Evolutionary conservation across 805 yeast genomes (phyloP).

Genomic region (Debaryomyces tyrocola): DNA sequence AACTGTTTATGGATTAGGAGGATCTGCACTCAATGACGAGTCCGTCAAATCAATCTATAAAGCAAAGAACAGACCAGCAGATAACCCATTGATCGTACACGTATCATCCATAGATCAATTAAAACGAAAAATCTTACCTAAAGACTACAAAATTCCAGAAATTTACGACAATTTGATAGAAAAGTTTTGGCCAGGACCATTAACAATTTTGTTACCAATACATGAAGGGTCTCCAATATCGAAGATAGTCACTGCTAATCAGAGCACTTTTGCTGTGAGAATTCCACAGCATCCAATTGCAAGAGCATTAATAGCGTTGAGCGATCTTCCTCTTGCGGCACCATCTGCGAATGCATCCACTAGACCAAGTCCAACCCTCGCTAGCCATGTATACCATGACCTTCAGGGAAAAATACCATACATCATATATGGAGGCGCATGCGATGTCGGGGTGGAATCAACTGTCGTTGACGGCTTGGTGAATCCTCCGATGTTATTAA

Average conservation of each 20-base stretch:
- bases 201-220: conserved; percentile 79
- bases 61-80: conserved; percentile 94
- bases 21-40: conserved; percentile 71
- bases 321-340: conserved; percentile 92
- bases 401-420: conserved; percentile 76
- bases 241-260: conserved; percentile 77
- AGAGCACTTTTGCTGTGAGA: conserved; percentile 88
- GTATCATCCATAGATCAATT: conserved; percentile 77
- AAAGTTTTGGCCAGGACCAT: conserved; percentile 94
- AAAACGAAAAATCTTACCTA: conserved; percentile 53
- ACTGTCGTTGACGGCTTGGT: conserved; percentile 92
- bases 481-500: conserved; percentile 78
- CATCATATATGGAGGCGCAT: conserved; percentile 88
- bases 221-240: conserved; percentile 54
- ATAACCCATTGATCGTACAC: conserved; percentile 91
- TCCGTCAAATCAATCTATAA: conserved; percentile 74
- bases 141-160: conserved; percentile 57
- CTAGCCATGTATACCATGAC: conserved; percentile 82
- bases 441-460: conserved; percentile 87
- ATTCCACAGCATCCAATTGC: conserved; percentile 88
- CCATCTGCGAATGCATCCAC: conserved; percentile 98
- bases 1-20: conserved; percentile 96
- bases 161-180: conserved; percentile 64
- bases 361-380: conserved; percentile 88
- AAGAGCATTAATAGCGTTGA: conserved; percentile 78